phyloP scores from a whole-genome alignment of 2,329 filamentous ascomycete genomes.

The Ascosphaera apis region DNA sequence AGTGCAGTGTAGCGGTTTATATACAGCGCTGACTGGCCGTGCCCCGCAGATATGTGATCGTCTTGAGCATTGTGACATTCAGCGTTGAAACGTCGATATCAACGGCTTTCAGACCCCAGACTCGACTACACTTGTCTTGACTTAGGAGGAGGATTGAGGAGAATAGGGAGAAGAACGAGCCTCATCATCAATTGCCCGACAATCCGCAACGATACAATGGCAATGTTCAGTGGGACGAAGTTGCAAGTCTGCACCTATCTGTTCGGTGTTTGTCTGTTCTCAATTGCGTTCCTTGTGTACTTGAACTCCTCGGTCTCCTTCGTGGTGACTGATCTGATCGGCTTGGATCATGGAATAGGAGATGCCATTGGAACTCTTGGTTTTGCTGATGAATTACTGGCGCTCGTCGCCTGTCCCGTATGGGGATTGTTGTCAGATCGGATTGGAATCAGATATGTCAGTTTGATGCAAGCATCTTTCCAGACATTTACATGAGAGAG shows the following conservation, averaged over 20 bases:
- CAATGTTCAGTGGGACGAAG: constrained; percentile 32
- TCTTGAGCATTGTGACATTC: too few relatives aligned
- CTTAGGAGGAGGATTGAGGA: not conserved
- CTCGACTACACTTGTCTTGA: too few relatives aligned
- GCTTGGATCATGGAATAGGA: constrained; percentile 30
- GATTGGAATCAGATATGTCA: constrained; percentile 24
- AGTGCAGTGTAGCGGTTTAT: too few relatives aligned
- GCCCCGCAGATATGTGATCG: too few relatives aligned
- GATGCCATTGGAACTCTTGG: constrained; percentile 34
- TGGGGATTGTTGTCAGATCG: constrained; percentile 28
- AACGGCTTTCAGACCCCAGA: too few relatives aligned
- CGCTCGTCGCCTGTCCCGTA: constrained; percentile 23
- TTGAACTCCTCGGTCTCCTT: constrained; percentile 41
- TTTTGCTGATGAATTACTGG: constrained; percentile 27
- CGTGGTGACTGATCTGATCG: constrained; percentile 39
- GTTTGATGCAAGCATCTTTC: constrained; percentile 6
- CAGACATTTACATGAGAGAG: too few relatives aligned
- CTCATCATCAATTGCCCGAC: not conserved
- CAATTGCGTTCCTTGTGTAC: constrained; percentile 42
- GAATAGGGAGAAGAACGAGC: not conserved
- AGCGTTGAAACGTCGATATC: too few relatives aligned
- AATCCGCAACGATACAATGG: too few relatives aligned
- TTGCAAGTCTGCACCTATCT: constrained; percentile 36
- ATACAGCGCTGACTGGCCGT: too few relatives aligned
- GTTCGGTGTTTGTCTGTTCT: constrained; percentile 38